phyloP scores from a whole-genome alignment of 495 filamentous ascomycete genomes.

The Cetradonia linearis region DNA sequence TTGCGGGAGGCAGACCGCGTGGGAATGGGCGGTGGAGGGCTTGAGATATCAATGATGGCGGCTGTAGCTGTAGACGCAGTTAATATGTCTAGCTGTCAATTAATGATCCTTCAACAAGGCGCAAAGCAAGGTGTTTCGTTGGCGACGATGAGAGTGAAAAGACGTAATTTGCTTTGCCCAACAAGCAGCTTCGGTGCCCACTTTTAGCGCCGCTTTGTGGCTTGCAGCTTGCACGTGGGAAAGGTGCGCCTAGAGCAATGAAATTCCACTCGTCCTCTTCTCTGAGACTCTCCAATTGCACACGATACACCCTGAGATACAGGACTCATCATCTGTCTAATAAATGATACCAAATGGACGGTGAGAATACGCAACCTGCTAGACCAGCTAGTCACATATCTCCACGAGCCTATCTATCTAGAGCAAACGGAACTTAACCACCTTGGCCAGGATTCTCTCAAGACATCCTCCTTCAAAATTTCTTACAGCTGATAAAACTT shows the following conservation, averaged over 20 bases:
- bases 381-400: not conserved
- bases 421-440: not conserved
- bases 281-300: not conserved
- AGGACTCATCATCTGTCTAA: not conserved
- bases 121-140: not conserved
- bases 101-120: not conserved
- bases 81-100: not conserved
- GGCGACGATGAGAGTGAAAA: not conserved
- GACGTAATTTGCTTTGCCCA: not conserved
- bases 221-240: slow-evolving; percentile 6
- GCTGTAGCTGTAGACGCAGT: not conserved
- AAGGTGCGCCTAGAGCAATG: not conserved
- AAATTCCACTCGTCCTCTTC: not conserved
- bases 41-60: slow-evolving; percentile 24
- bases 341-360: no score
- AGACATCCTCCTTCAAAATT: no score
- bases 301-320: not conserved
- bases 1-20: slow-evolving; percentile 7
- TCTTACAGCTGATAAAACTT: not conserved
- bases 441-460: not conserved
- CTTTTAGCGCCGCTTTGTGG: slow-evolving; percentile 1
- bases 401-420: not conserved
- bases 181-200: not conserved
- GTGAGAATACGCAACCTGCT: not conserved
- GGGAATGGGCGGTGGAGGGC: slow-evolving; percentile 13